Conservation (phyloP, 2,329 filamentous ascomycete species). For the Dothideomycetes sp. region DNA sequence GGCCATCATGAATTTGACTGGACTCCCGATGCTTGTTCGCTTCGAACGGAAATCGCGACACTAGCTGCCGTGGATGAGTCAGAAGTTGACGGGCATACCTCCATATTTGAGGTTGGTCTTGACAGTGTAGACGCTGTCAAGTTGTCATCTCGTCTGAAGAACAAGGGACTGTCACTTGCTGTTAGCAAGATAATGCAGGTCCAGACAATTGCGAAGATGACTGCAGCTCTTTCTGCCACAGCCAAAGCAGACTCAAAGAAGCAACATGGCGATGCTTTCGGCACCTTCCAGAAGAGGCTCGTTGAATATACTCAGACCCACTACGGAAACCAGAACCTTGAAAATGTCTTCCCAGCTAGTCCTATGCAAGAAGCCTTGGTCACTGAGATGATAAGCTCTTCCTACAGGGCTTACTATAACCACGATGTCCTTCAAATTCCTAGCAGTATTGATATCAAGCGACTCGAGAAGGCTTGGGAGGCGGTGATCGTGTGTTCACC, state of each 20-base stretch:
- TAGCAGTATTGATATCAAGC: conserved; percentile 44
- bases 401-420: conserved; percentile 73
- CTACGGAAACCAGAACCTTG: conserved; percentile 29
- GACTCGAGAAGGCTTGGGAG: conserved; percentile 53
- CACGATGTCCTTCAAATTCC: conserved; percentile 63
- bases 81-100: conserved; percentile 49
- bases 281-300: conserved; percentile 3
- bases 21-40: conserved; percentile 42
- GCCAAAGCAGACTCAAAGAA: conserved; percentile 1
- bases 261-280: not conserved
- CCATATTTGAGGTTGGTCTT: conserved; percentile 72
- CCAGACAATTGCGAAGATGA: conserved; percentile 58
- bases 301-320: conserved; percentile 15
- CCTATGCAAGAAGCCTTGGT: conserved; percentile 82
- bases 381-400: conserved; percentile 67
- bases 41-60: conserved; percentile 55
- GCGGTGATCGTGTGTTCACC: conserved; percentile 52
- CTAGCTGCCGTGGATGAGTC: conserved; percentile 48
- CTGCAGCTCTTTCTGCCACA: conserved; percentile 20
- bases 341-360: conserved; percentile 62
- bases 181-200: conserved; percentile 70
- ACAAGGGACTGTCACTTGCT: conserved; percentile 49
- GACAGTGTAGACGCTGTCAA: conserved; percentile 92
- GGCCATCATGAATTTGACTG: conserved; percentile 44
- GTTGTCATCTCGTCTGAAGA: conserved; percentile 62